Percentiles rank a stretch among this genome's conserved stretches.
Conservation (phyloP, 306 rosid genomes). For the Cucurbita maxima region DNA sequence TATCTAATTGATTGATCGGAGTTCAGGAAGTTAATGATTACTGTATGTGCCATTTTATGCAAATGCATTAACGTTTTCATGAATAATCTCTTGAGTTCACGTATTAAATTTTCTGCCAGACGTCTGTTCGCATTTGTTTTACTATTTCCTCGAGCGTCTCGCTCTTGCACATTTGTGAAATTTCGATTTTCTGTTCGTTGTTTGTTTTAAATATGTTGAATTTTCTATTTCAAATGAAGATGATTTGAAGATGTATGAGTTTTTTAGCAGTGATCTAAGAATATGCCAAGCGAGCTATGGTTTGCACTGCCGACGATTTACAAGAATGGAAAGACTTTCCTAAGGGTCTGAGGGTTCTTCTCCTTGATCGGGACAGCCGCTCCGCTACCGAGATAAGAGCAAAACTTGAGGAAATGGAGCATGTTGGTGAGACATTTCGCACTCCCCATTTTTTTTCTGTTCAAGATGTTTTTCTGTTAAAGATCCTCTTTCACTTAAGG, state of each 20-base stretch:
- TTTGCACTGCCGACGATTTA: constrained; percentile 85
- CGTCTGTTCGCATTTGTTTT: too few species aligned
- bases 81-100: too few species aligned
- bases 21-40: not conserved
- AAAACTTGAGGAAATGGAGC: constrained; percentile 79
- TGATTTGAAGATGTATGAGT: not conserved
- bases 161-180: not conserved
- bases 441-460: constrained; percentile 5
- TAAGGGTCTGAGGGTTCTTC: constrained; percentile 83
- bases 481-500: not conserved
- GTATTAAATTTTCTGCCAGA: too few species aligned
- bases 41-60: not conserved
- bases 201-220: not conserved
- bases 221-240: not conserved
- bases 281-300: constrained; percentile 98
- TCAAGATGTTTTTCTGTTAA: not conserved
- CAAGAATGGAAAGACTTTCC: constrained; percentile 93
- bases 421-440: constrained; percentile 33
- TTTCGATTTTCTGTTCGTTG: not conserved
- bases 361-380: constrained; percentile 55
- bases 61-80: not conserved
- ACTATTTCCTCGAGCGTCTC: not conserved
- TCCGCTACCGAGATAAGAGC: constrained; percentile 59
- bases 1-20: not conserved
- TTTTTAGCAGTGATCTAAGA: constrained; percentile 28